A percentile compares a stretch with the other conserved stretches of the same genome.
Evolutionary conservation across 352 stramenopile species (phyloP).

Genomic region (Phytophthora hybrid): DNA sequence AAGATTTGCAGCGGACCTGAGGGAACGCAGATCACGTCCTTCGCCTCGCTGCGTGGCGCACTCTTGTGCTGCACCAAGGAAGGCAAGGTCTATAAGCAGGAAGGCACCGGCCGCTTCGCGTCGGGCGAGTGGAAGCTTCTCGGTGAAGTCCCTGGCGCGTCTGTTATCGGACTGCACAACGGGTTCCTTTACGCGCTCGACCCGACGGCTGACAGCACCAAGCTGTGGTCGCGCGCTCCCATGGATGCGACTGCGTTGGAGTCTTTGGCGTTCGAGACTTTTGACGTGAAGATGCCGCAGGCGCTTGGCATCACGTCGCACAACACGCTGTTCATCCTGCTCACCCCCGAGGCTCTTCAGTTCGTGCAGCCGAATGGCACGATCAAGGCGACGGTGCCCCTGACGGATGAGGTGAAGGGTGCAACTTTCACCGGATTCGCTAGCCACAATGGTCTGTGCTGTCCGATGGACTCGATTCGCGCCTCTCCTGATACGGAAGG

Average conservation of each 20-base stretch:
- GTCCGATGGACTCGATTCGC: conserved; percentile 88
- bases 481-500: conserved; percentile 85
- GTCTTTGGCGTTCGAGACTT: conserved; percentile 55
- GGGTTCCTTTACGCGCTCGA: conserved; percentile 69
- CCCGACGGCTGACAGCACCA: conserved; percentile 3
- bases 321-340: conserved; percentile 76
- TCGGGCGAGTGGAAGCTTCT: conserved; percentile 70
- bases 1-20: conserved; percentile 58
- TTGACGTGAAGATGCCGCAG: conserved; percentile 28
- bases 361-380: conserved; percentile 50
- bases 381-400: conserved; percentile 45
- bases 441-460: conserved; percentile 87
- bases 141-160: conserved; percentile 48
- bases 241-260: conserved; percentile 61
- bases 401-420: conserved; percentile 31
- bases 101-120: conserved; percentile 68
- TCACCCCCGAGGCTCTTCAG: conserved; percentile 51
- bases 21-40: conserved; percentile 53
- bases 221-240: conserved; percentile 62
- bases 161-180: conserved; percentile 77
- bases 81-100: conserved; percentile 74
- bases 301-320: conserved; percentile 78
- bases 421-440: conserved; percentile 64
- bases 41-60: conserved; percentile 70
- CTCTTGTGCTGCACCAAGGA: conserved; percentile 70